Conservation (phyloP, 2,329 filamentous ascomycete species). For the Hypocreales sp. region DNA sequence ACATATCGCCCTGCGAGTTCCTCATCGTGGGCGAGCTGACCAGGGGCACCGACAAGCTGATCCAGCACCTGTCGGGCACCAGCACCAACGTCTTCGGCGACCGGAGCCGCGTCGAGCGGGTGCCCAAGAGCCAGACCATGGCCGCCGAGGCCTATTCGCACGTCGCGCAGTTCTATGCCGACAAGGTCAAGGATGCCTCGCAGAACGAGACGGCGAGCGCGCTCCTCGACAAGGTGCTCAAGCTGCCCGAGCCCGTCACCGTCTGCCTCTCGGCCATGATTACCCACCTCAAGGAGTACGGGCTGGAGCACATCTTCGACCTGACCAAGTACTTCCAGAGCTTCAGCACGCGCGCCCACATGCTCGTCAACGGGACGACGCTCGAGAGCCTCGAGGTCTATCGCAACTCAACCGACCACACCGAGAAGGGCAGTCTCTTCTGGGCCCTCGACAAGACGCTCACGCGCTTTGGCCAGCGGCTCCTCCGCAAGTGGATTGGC, state of each 20-base stretch:
- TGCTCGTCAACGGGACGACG: slow-evolving; percentile 92
- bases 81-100: slow-evolving; percentile 89
- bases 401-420: slow-evolving; percentile 80
- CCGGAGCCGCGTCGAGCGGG: slow-evolving; percentile 68
- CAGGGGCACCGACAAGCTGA: slow-evolving; percentile 79
- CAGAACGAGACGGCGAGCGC: slow-evolving; percentile 41
- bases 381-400: slow-evolving; percentile 91
- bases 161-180: slow-evolving; percentile 84
- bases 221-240: slow-evolving; percentile 73
- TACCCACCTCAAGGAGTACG: slow-evolving; percentile 78
- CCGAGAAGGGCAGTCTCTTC: slow-evolving; percentile 75
- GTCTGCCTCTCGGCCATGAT: slow-evolving; percentile 96
- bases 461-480: slow-evolving; percentile 74
- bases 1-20: slow-evolving; percentile 92
- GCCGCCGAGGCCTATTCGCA: slow-evolving; percentile 76
- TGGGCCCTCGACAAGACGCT: slow-evolving; percentile 91
- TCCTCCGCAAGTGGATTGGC: slow-evolving; percentile 90
- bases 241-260: slow-evolving; percentile 70
- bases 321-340: slow-evolving; percentile 94
- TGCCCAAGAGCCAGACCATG: slow-evolving; percentile 63
- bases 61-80: slow-evolving; percentile 77
- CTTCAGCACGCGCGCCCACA: slow-evolving; percentile 86
- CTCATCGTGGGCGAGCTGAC: slow-evolving; percentile 84
- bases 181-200: slow-evolving; percentile 53
- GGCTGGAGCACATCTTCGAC: slow-evolving; percentile 87